Percentiles rank a stretch among this genome's conserved stretches.
These are phyloP conservation scores for Uronychia binucleata DNA, from an alignment of 73 alveolate genomes.

Conservation along the genomic window DNA sequence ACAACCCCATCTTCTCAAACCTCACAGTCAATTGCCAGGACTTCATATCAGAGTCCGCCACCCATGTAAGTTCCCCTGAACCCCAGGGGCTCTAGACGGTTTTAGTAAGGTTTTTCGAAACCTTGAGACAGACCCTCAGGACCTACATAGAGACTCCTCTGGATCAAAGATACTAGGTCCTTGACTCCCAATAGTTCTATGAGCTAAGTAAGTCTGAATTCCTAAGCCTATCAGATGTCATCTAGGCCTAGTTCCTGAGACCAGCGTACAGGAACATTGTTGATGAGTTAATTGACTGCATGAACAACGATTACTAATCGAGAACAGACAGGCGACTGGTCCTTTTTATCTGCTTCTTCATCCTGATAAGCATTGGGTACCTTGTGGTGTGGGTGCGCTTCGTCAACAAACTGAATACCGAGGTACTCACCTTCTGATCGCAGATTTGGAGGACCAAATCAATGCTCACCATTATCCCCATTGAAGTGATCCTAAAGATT, in stretches of 20 bases:
- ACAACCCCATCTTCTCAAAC: not conserved
- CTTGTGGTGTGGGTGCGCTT: constrained; percentile 48
- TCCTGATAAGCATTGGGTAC: constrained; percentile 18
- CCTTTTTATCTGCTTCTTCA: constrained; percentile 29
- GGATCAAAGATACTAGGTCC: not conserved
- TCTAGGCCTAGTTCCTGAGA: constrained; percentile 10
- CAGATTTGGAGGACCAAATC: constrained; percentile 59
- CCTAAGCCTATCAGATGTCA: not conserved
- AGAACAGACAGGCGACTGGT: constrained; percentile 35
- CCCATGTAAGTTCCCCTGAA: not conserved
- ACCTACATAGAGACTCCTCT: not conserved
- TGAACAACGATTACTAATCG: constrained; percentile 13
- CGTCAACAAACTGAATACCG: constrained; percentile 5
- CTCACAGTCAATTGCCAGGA: not conserved
- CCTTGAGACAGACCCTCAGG: constrained; percentile 8
- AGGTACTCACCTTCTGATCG: not conserved
- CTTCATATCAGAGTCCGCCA: constrained; percentile 18
- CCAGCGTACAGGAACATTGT: constrained; percentile 13
- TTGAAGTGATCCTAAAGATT: constrained; percentile 46
- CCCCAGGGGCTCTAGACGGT: constrained; percentile 33
- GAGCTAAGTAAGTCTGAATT: constrained; percentile 6
- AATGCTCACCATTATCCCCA: constrained; percentile 52
- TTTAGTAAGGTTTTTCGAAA: constrained; percentile 33
- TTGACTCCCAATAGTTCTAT: not conserved
- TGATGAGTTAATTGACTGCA: not conserved